A percentile compares a stretch with the other conserved stretches of the same genome.
Conservation (phyloP, 1,284 basidiomycete genomes). For the Apiotrichum porosum region DNA sequence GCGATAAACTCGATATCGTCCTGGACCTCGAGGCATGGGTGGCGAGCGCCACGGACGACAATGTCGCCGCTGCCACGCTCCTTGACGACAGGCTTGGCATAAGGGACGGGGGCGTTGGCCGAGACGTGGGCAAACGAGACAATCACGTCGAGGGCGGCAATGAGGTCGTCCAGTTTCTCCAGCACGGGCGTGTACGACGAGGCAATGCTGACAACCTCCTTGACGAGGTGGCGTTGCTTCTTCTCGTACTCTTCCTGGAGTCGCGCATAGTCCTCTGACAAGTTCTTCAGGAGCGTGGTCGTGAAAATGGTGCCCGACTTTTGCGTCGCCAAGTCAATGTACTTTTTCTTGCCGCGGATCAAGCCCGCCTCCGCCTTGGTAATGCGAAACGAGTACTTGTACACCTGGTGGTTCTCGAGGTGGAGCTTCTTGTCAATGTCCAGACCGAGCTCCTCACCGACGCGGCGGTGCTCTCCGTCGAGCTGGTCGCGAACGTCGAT, state of each 20-base stretch:
- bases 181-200: constrained; percentile 87
- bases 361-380: constrained; percentile 83
- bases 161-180: constrained; percentile 77
- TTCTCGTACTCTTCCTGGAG: constrained; percentile 65
- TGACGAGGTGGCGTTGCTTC: constrained; percentile 79
- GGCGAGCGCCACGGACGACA: constrained; percentile 73
- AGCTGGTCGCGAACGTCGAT: constrained; percentile 69
- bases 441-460: constrained; percentile 70
- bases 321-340: constrained; percentile 77
- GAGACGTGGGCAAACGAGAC: constrained; percentile 88
- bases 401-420: constrained; percentile 83
- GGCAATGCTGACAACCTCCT: constrained; percentile 88
- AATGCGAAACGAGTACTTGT: constrained; percentile 90
- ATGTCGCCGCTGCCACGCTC: constrained; percentile 75
- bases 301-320: constrained; percentile 91
- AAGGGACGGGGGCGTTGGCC: constrained; percentile 76
- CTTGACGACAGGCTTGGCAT: constrained; percentile 57
- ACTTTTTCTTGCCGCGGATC: constrained; percentile 66
- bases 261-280: constrained; percentile 70
- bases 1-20: constrained; percentile 93
- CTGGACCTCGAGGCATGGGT: constrained; percentile 95
- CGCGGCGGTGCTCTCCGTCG: constrained; percentile 73
- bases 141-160: constrained; percentile 90
- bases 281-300: constrained; percentile 68
- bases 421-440: constrained; percentile 95